Evolutionary conservation across 2,329 filamentous ascomycete genomes (phyloP), one percentile per base, ranked within the genome.

Genomic region (Colletotrichum sojae): DNA sequence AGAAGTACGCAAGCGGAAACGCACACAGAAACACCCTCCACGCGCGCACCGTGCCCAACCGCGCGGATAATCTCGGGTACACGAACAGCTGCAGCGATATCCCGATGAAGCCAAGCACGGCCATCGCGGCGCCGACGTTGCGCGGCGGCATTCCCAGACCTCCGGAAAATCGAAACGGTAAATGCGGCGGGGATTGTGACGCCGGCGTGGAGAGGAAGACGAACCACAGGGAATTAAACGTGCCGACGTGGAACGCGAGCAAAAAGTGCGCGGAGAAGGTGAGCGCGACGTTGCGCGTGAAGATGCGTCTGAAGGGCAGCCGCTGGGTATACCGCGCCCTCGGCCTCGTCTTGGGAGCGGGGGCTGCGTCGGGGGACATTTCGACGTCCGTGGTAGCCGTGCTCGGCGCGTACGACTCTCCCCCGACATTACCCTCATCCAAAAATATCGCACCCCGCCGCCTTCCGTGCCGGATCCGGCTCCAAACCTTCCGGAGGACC

Each of bases 191-290:
- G 1, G 76, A 71, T 1, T 73, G 69, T 0, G 74, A 68, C 1
- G 77, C 73, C 0, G 91, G 90, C 0, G 91, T 92, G 1, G 92
- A 93, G 53, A 95, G 85, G 78, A 95, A 94, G 58, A 94, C 85
- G 70, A 93, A 92, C 83, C 91, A 93, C 52, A 95, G 86, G 2
- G 91, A 88, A 76, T 93, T 92, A 82, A 94, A 95, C 31, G 92
- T 91, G 69, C 90, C 91, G 74, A 94, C 85, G 78, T 94, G 92
- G 72, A 94, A 88, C 18, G 90, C 88, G 55, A 94, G 86, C 67
- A 94, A 85, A 73, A 91, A 91, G 72, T 92, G 90, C 9, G 87
- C 86, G n/a, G 90, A 71, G 3, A 95, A 76, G 0, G 86, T 89
- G 57, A 86, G 76, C 57, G 76, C 72, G 18, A 89, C 85, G 66